Percentiles rank a stretch among this genome's conserved stretches.
These are phyloP conservation scores for Paraphoma chrysanthemicola DNA, from an alignment of 2,329 filamentous ascomycete species.

Conservation along the genomic window DNA sequence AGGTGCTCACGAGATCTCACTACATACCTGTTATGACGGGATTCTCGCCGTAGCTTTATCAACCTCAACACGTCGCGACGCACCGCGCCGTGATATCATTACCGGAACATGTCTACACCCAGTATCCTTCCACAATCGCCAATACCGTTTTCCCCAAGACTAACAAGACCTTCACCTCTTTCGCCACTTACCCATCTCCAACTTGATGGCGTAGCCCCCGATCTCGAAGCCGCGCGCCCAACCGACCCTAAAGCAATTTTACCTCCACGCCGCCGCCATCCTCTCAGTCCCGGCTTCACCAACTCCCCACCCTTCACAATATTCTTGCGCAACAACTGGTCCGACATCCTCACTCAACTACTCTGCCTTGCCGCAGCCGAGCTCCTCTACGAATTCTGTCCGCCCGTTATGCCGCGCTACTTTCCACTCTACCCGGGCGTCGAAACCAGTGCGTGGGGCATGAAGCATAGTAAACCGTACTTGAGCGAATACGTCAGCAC, in stretches of 20 bases:
- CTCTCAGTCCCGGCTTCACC: constrained; percentile 15
- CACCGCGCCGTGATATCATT: neutral
- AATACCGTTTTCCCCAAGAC: neutral
- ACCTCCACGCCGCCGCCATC: neutral
- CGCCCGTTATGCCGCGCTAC: constrained; percentile 66
- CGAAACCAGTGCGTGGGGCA: constrained; percentile 42
- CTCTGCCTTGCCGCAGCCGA: constrained; percentile 64
- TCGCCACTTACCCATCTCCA: neutral
- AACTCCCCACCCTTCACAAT: constrained; percentile 17
- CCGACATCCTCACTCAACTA: constrained; percentile 70
- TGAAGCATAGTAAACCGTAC: constrained; percentile 69
- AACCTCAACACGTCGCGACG: neutral
- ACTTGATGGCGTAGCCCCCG: neutral
- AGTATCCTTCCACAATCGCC: neutral
- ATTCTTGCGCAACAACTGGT: constrained; percentile 44
- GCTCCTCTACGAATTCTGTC: constrained; percentile 38
- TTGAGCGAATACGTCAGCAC: constrained; percentile 74
- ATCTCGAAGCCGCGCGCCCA: neutral
- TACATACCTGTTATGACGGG: too few species aligned
- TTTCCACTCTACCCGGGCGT: constrained; percentile 52
- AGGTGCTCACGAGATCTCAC: too few species aligned
- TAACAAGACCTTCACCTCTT: neutral
- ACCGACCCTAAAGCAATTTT: neutral
- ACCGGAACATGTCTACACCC: neutral
- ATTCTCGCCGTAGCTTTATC: neutral